phyloP scores from a whole-genome alignment of 352 stramenopile genomes.

The Detonula confervacea region DNA sequence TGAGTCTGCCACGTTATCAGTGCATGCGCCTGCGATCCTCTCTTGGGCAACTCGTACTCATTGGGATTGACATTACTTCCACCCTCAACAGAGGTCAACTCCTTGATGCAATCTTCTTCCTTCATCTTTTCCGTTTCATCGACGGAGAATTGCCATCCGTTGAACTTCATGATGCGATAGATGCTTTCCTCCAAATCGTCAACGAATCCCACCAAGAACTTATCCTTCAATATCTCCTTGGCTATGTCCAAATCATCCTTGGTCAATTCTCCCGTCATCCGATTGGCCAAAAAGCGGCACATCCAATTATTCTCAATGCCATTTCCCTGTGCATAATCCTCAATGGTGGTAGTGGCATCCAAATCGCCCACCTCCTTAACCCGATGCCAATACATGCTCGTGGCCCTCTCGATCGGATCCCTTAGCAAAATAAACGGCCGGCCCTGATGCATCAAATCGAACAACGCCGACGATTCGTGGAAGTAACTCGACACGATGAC shows the following conservation, averaged over 20 bases:
- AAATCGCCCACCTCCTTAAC: conserved; percentile 37
- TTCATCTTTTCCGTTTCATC: conserved; percentile 49
- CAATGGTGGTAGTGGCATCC: conserved; percentile 39
- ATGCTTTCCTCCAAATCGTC: conserved; percentile 57
- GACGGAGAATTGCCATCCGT: conserved; percentile 45
- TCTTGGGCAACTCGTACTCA: conserved; percentile 55
- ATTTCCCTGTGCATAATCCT: conserved; percentile 57
- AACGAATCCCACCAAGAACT: conserved; percentile 56
- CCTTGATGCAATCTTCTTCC: conserved; percentile 52
- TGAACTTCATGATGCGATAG: conserved; percentile 54
- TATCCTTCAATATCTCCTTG: conserved; percentile 54
- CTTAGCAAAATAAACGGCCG: conserved; percentile 52
- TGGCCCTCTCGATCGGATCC: conserved; percentile 50
- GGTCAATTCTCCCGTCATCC: conserved; percentile 55
- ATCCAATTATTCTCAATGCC: conserved; percentile 67
- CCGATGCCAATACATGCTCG: conserved; percentile 55
- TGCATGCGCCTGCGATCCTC: conserved; percentile 46
- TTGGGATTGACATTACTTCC: conserved; percentile 40
- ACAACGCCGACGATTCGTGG: conserved; percentile 65
- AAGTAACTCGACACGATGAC: conserved; percentile 64
- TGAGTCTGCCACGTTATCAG: conserved; percentile 63
- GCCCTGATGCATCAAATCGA: conserved; percentile 51
- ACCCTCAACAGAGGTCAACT: conserved; percentile 29
- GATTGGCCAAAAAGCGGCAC: conserved; percentile 48
- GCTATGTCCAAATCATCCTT: conserved; percentile 54